These are phyloP conservation scores for Hansfordia pulvinata DNA, from an alignment of 2,329 filamentous ascomycete genomes.

Conservation along the genomic window DNA sequence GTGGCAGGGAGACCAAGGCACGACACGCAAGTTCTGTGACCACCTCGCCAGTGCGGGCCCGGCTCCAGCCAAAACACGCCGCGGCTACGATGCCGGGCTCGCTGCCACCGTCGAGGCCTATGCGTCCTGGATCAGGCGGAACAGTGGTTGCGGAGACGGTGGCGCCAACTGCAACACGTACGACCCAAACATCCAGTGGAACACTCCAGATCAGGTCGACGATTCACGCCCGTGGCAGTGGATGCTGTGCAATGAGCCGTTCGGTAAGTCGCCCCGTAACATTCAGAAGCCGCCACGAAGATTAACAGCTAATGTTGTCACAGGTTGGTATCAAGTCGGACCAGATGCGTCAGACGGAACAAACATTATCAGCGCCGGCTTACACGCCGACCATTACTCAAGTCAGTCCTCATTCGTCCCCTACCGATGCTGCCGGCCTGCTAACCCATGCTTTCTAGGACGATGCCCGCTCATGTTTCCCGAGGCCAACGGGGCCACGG, in stretches of 20 bases:
- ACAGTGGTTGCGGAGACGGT: slow-evolving; percentile 19
- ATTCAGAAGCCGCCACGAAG: too few relatives aligned
- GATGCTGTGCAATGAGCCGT: slow-evolving; percentile 32
- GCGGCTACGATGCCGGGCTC: slow-evolving; percentile 34
- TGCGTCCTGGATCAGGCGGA: slow-evolving; percentile 33
- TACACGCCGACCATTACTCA: background rate
- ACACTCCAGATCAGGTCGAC: slow-evolving; percentile 19
- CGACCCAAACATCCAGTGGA: slow-evolving; percentile 19
- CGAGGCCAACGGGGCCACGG: slow-evolving; percentile 30
- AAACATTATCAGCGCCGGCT: slow-evolving; percentile 39
- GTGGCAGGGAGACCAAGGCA: slow-evolving; percentile 23
- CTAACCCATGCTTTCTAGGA: slow-evolving; percentile 32
- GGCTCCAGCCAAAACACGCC: slow-evolving; percentile 15
- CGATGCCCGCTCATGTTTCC: slow-evolving; percentile 45
- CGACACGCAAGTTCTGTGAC: slow-evolving; percentile 17
- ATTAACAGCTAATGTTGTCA: slow-evolving; percentile 27
- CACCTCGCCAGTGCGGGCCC: slow-evolving; percentile 18
- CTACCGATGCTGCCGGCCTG: slow-evolving; percentile 28
- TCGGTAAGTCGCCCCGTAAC: too few relatives aligned
- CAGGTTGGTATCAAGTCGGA: slow-evolving; percentile 48
- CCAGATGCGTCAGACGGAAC: slow-evolving; percentile 50
- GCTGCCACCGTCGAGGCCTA: slow-evolving; percentile 38
- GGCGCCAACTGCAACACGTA: slow-evolving; percentile 26
- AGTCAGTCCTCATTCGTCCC: slow-evolving; percentile 4
- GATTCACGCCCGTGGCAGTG: slow-evolving; percentile 27